Conservation (phyloP, 83 land plant genomes). For the Picea mariana region DNA sequence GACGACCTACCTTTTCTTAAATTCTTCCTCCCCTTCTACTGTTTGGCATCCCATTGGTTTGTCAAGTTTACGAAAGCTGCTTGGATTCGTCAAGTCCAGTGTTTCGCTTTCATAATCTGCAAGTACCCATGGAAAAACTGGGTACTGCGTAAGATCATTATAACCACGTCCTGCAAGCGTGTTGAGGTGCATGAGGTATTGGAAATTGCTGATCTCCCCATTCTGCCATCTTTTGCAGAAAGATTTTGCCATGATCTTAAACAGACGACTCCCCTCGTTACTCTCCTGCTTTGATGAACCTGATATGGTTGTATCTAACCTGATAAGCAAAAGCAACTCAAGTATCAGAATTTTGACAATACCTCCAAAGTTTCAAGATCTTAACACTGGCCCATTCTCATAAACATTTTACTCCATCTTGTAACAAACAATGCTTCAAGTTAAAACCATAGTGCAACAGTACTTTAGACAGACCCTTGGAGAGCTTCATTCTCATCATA, state of each 20-base stretch:
- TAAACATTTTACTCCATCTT: not conserved
- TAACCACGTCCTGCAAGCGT: conserved; percentile 99
- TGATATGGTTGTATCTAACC: conserved; percentile 97
- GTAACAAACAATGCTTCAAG: not conserved
- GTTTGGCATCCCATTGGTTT: conserved; percentile 99
- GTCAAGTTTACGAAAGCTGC: conserved; percentile 81
- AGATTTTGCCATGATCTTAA: conserved; percentile 95
- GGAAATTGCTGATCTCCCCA: conserved; percentile 99
- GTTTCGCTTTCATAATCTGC: conserved; percentile 93
- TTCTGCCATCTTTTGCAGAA: conserved; percentile 99
- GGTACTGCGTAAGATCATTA: conserved; percentile 99
- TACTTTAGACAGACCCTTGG: not conserved
- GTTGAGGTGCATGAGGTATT: conserved; percentile 98
- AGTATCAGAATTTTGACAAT: not conserved
- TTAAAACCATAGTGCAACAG: not conserved
- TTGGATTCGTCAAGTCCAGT: conserved; percentile 73
- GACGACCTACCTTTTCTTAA: conserved; percentile 75
- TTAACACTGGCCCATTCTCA: not conserved
- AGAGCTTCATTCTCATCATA: not conserved
- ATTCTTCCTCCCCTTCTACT: conserved; percentile 89
- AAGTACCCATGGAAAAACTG: conserved; percentile 99
- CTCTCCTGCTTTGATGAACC: conserved; percentile 92
- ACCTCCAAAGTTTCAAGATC: not conserved
- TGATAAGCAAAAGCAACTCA: conserved; percentile 24
- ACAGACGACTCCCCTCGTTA: conserved; percentile 91